phyloP scores from a whole-genome alignment of 106 monocot genomes.

The Gastrodia elata region DNA sequence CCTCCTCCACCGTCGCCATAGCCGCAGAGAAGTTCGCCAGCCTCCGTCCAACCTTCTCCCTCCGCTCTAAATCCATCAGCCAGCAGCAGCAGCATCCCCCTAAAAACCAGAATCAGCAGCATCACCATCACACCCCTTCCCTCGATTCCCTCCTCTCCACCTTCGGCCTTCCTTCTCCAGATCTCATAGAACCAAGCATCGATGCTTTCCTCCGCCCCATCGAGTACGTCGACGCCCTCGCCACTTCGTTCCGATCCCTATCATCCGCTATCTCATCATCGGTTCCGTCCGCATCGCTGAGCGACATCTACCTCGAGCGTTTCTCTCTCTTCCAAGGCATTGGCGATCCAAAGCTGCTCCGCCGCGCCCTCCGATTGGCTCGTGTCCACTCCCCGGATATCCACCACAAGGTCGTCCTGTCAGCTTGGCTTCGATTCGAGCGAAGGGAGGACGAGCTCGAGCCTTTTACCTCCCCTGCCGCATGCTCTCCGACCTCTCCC shows the following conservation, averaged over 20 bases:
- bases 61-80: constrained; percentile 34
- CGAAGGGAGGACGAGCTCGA: constrained; percentile 73
- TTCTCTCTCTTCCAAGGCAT: constrained; percentile 20
- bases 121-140: constrained; percentile 17
- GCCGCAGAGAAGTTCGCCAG: constrained; percentile 5
- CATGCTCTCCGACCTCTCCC: constrained; percentile 38
- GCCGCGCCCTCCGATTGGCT: constrained; percentile 60
- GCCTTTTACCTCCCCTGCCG: constrained; percentile 12
- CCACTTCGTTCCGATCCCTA: constrained; percentile 43
- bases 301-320: constrained; percentile 14
- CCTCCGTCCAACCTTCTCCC: constrained; percentile 21
- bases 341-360: constrained; percentile 48
- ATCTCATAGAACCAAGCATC: constrained; percentile 63
- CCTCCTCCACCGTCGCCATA: constrained; percentile 3
- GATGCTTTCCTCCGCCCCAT: constrained; percentile 73
- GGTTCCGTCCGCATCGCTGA: background rate
- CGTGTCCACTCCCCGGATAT: constrained; percentile 66
- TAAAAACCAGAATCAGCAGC: constrained; percentile 9
- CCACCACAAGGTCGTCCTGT: constrained; percentile 74
- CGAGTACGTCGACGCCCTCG: constrained; percentile 41
- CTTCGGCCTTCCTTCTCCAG: constrained; percentile 64
- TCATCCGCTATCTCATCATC: background rate
- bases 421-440: constrained; percentile 91
- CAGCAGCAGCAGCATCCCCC: background rate
- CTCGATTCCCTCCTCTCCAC: constrained; percentile 35